Conservation (phyloP, 768 basidiomycete genomes). For the Termitomyces sp. region DNA sequence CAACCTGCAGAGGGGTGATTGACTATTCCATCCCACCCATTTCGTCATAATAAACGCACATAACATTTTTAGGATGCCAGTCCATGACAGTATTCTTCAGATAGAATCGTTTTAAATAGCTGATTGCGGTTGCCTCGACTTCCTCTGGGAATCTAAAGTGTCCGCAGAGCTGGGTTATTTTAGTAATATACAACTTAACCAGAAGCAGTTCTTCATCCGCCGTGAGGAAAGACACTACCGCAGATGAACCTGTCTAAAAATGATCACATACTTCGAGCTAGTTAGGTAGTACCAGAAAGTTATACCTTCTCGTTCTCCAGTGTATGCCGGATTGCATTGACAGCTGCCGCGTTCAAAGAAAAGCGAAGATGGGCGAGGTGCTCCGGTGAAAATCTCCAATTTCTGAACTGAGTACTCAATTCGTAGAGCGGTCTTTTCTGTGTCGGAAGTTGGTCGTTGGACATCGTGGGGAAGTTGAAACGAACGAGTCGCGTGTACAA, state of each 20-base stretch:
- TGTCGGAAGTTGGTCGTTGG: conserved; percentile 1
- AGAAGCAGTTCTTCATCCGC: conserved; percentile 85
- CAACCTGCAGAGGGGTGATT: conserved; percentile 56
- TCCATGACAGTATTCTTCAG: conserved; percentile 99
- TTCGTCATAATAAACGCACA: conserved; percentile 51
- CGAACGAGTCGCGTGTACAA: neutral
- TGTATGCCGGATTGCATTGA: conserved; percentile 71
- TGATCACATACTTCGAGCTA: conserved; percentile 19
- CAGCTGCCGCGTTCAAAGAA: conserved; percentile 72
- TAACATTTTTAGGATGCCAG: conserved; percentile 98
- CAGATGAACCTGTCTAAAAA: conserved; percentile 69
- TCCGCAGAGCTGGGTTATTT: conserved; percentile 81
- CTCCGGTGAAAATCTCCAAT: conserved; percentile 86
- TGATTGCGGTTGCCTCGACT: conserved; percentile 89
- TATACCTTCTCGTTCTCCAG: conserved; percentile 80
- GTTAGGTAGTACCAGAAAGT: conserved; percentile 13
- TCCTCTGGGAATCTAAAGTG: conserved; percentile 88
- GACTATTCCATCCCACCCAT: neutral
- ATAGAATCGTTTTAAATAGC: conserved; percentile 95
- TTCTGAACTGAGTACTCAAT: conserved; percentile 74
- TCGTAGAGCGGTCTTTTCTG: conserved; percentile 59
- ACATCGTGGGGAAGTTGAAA: conserved; percentile 8
- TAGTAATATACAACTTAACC: conserved; percentile 85
- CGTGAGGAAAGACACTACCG: conserved; percentile 68
- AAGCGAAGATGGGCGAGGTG: conserved; percentile 59